Evolutionary conservation across 139 green algal genomes (phyloP).

Genomic region (Closterium sp.): DNA sequence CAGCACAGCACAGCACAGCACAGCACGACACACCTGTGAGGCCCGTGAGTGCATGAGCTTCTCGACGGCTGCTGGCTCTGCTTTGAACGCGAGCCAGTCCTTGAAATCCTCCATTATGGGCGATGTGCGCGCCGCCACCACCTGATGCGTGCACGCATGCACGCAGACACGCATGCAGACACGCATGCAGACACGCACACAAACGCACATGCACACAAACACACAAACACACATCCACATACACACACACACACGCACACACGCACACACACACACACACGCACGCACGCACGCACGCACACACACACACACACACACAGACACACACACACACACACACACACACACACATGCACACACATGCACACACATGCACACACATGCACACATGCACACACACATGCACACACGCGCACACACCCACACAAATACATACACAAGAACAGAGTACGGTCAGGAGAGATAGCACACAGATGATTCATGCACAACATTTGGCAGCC

Average conservation of each 20-base stretch:
- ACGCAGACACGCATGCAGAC: not conserved
- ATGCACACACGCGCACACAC: no score
- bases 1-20: no score
- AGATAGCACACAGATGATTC: no score
- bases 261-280: not conserved
- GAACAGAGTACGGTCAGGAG: no score
- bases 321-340: no score
- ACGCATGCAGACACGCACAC: not conserved
- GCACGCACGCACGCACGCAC: not conserved
- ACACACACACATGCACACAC: no score
- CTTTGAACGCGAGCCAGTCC: slow-evolving; percentile 16
- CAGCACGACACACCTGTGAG: no score
- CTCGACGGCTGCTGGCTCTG: not conserved
- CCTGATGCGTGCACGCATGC: not conserved
- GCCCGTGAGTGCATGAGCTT: not conserved
- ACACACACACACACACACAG: not conserved
- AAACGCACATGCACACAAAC: not conserved
- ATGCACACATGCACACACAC: no score
- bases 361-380: no score
- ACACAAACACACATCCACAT: not conserved
- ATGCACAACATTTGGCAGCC: no score
- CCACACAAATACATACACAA: no score
- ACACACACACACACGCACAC: not conserved
- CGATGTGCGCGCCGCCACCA: no score
- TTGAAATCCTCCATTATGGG: slow-evolving; percentile 1